Conservation (phyloP, 139 green algal genomes). For the Chlorella vulgaris region DNA sequence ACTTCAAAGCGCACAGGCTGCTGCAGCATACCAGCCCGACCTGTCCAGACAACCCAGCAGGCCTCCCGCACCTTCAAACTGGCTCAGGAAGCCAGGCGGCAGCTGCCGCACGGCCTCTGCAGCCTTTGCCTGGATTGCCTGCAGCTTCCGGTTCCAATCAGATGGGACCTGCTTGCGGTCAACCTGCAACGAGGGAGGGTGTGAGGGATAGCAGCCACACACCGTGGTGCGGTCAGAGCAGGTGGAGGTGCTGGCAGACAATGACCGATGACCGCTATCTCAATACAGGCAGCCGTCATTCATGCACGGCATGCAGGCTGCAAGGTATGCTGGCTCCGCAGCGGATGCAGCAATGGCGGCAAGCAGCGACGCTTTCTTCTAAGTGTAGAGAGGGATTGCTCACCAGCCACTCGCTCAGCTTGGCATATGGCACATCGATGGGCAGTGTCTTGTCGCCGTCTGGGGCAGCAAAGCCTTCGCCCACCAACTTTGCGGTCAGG, state of each 20-base stretch:
- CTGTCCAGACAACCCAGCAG: neutral
- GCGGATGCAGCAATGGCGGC: too few species aligned
- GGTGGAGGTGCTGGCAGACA: too few species aligned
- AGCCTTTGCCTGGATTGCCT: constrained; percentile 68
- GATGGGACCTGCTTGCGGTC: constrained; percentile 68
- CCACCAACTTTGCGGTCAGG: constrained; percentile 35
- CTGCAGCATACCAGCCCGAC: neutral
- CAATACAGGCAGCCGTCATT: too few species aligned
- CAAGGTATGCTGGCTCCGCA: too few species aligned
- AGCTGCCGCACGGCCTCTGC: constrained; percentile 53
- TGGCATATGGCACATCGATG: constrained; percentile 76
- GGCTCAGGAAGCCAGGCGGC: constrained; percentile 45
- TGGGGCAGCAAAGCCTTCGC: constrained; percentile 61
- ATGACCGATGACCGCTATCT: too few species aligned
- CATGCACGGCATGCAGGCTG: too few species aligned
- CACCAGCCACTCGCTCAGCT: constrained; percentile 80
- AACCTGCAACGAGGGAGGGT: constrained; percentile 46
- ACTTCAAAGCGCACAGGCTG: too few species aligned
- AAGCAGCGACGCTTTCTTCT: too few species aligned
- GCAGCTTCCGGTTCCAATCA: constrained; percentile 76
- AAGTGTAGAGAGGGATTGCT: too few species aligned
- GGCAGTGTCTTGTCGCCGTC: constrained; percentile 58
- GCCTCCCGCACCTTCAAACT: constrained; percentile 40
- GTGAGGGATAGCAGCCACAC: neutral
- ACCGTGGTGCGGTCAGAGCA: too few species aligned